Conservation (phyloP, 225 moss, liverwort and hornwort genomes). For the Takakia lepidozioides region DNA sequence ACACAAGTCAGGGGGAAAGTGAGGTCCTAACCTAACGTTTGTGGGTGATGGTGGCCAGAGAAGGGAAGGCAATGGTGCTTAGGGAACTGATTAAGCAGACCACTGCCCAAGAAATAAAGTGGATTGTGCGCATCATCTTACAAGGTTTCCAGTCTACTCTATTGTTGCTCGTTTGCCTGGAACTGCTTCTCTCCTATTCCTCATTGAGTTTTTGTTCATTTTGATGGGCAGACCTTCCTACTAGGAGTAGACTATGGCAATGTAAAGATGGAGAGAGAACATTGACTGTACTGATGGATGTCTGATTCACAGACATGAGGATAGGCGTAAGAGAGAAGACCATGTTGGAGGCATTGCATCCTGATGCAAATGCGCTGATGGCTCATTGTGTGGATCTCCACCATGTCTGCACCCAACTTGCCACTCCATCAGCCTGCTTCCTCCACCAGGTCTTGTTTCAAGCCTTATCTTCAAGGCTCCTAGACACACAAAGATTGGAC, state of each 20-base stretch:
- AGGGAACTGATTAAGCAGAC: constrained; percentile 8
- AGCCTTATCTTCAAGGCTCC: neutral
- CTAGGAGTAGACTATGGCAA: no score
- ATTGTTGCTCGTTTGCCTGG: neutral
- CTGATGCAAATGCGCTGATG: constrained; percentile 9
- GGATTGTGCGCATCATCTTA: constrained; percentile 10
- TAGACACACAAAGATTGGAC: neutral
- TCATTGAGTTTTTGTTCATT: no score
- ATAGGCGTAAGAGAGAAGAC: constrained; percentile 10
- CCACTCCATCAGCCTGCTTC: constrained; percentile 1
- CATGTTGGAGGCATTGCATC: constrained; percentile 9
- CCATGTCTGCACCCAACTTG: constrained; percentile 7
- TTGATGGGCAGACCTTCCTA: no score
- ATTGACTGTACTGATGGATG: no score
- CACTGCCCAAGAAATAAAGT: constrained; percentile 7
- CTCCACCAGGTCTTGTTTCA: constrained; percentile 4
- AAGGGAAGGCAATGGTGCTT: constrained; percentile 4
- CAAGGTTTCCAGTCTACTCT: constrained; percentile 1
- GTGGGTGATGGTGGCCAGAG: no score
- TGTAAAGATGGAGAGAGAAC: no score
- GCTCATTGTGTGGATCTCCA: constrained; percentile 10
- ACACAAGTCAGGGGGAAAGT: no score
- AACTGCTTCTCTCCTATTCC: neutral
- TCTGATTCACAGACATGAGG: constrained; percentile 13
- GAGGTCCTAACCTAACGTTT: neutral